phyloP scores from a whole-genome alignment of 805 yeast genomes.

The Zygoascus tannicola region DNA sequence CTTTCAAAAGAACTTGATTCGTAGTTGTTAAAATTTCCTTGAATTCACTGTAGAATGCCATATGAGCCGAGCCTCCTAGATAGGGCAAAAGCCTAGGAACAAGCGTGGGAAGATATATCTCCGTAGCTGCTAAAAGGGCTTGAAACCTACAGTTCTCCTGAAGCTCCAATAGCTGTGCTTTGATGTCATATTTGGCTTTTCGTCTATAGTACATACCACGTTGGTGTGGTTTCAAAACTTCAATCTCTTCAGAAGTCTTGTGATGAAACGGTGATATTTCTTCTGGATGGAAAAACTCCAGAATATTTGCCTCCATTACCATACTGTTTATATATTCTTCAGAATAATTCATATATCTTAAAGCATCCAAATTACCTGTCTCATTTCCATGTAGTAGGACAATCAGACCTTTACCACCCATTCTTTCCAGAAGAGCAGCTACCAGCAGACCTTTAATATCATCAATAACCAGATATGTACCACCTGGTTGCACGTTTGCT shows the following conservation, averaged over 20 bases:
- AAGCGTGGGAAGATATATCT: slow-evolving; percentile 58
- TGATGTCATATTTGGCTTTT: slow-evolving; percentile 40
- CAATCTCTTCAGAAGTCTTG: slow-evolving; percentile 42
- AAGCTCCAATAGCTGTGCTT: slow-evolving; percentile 31
- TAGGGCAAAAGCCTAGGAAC: slow-evolving; percentile 53
- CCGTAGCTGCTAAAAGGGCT: slow-evolving; percentile 63
- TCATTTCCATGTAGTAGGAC: slow-evolving; percentile 84
- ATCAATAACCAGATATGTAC: slow-evolving; percentile 77
- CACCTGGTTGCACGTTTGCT: slow-evolving; percentile 83
- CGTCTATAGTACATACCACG: slow-evolving; percentile 61
- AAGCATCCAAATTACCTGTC: slow-evolving; percentile 70
- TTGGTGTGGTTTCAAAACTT: slow-evolving; percentile 48
- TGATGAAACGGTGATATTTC: slow-evolving; percentile 37
- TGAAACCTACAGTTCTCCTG: slow-evolving; percentile 54
- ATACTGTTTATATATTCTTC: slow-evolving; percentile 42
- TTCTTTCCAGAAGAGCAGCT: slow-evolving; percentile 80
- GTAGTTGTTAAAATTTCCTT: slow-evolving; percentile 73
- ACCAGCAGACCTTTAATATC: slow-evolving; percentile 91
- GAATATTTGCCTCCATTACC: slow-evolving; percentile 62
- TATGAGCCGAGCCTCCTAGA: slow-evolving; percentile 77
- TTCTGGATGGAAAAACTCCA: slow-evolving; percentile 79
- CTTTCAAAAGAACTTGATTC: slow-evolving; percentile 57
- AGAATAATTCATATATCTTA: slow-evolving; percentile 52
- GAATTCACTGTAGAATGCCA: slow-evolving; percentile 71
- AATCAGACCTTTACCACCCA: slow-evolving; percentile 65